Percentiles rank a stretch among this genome's conserved stretches.
phyloP scores from a whole-genome alignment of 1,284 basidiomycete genomes.

The Mycosarcoma mackinlayi region DNA sequence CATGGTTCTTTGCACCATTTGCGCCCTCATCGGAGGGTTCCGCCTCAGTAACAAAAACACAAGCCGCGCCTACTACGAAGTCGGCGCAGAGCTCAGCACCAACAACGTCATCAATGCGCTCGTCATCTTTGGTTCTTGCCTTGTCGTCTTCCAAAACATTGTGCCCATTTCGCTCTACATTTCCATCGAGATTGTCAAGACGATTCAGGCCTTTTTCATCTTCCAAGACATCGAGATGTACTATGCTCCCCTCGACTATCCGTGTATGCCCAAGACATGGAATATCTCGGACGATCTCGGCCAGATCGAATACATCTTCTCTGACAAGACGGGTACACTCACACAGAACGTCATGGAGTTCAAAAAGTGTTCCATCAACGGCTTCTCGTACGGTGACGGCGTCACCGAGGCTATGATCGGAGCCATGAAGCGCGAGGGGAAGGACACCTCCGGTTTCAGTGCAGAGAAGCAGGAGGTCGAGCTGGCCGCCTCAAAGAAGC shows the following conservation, averaged over 20 bases:
- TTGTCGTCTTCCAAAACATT: conserved; percentile 97
- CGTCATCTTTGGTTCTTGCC: conserved; percentile 79
- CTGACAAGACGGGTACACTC: conserved; percentile 77
- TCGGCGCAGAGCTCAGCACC: conserved; percentile 35
- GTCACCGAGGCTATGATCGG: conserved; percentile 95
- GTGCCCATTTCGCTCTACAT: conserved; percentile 97
- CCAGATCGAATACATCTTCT: conserved; percentile 97
- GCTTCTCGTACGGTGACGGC: conserved; percentile 88
- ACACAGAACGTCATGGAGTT: conserved; percentile 91
- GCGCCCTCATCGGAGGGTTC: conserved; percentile 79
- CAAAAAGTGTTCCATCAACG: conserved; percentile 90
- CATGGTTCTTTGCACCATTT: conserved; percentile 79
- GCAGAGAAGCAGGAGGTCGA: conserved; percentile 72
- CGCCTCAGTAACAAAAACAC: conserved; percentile 76
- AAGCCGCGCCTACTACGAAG: conserved; percentile 77
- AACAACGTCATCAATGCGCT: conserved; percentile 80
- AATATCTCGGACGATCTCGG: conserved; percentile 97
- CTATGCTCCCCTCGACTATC: conserved; percentile 81
- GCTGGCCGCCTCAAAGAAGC: conserved; percentile 76
- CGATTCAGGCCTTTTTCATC: conserved; percentile 96
- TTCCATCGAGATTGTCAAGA: conserved; percentile 97
- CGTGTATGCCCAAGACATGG: conserved; percentile 96
- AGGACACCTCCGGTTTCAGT: conserved; percentile 74
- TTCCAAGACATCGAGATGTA: conserved; percentile 96
- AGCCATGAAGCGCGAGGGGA: conserved; percentile 84